A percentile compares a stretch with the other conserved stretches of the same genome.
phyloP scores from a whole-genome alignment of 768 basidiomycete genomes.

The Auricularia sp. region DNA sequence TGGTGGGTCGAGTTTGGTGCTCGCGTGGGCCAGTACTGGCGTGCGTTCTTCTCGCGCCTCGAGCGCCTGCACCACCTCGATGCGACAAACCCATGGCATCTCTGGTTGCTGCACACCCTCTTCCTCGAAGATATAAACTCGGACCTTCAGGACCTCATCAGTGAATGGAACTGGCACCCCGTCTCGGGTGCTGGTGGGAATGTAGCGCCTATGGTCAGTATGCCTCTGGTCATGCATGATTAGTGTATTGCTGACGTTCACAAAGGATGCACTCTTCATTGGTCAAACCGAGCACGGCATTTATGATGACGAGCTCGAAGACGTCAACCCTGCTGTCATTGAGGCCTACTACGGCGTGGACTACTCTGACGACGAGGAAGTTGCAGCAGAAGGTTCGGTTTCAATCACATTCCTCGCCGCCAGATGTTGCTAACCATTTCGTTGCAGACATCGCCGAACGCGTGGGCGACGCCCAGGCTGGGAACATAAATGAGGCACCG shows the following conservation, averaged over 20 bases:
- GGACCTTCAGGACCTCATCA: constrained; percentile 8
- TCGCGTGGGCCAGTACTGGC: constrained; percentile 11
- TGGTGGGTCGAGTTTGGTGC: constrained; percentile 11
- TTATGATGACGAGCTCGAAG: constrained; percentile 8
- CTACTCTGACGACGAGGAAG: background rate
- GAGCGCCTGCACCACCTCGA: constrained; percentile 8
- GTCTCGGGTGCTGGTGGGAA: constrained; percentile 10
- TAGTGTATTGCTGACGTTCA: background rate
- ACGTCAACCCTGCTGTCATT: constrained; percentile 6
- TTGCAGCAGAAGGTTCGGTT: background rate
- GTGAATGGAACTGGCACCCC: constrained; percentile 14
- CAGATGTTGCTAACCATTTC: background rate
- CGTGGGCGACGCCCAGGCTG: background rate
- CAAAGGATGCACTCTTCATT: constrained; percentile 6
- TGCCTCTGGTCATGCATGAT: background rate
- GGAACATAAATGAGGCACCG: background rate
- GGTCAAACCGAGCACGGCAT: constrained; percentile 4
- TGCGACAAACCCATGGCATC: constrained; percentile 6
- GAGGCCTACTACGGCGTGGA: constrained; percentile 5
- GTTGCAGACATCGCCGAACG: background rate
- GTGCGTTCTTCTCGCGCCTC: constrained; percentile 10
- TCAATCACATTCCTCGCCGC: background rate
- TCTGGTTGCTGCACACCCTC: constrained; percentile 12
- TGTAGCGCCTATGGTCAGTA: constrained; percentile 12
- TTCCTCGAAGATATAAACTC: constrained; percentile 11